Base-by-base conservation (phyloP, 2,329 filamentous ascomycete genomes). In the Neopestalotiopsis sp. region DNA sequence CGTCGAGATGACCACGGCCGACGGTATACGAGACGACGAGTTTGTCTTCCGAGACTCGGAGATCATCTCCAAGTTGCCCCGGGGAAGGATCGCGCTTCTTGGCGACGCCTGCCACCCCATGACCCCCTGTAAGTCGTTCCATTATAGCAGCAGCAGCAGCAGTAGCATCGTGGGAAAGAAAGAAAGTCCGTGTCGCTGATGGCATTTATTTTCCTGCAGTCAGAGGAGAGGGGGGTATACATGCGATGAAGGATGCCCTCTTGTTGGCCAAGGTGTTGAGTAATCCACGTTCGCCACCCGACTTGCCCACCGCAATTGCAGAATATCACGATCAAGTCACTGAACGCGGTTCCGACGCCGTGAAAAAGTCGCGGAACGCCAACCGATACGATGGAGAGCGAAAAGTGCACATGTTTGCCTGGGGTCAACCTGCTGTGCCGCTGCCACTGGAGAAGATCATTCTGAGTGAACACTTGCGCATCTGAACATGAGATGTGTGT, bases 31-130 rank as follows among this genome's bases (percentile, higher is more conserved):
- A 38, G 24, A 49, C 3, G 30, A 66, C 1, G 53, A 68, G 4
- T 32, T 70, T 17, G 12, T 71, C 38, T 45, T 69, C 34, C 70
- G 73, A 7, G 73, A 74, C 28, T 68, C 70, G 20, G 65, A 67
- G 65, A 56, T 38, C 6, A 38, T 67, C 14, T 32, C 34, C n/a
- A 59, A 20, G 14, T 20, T 82, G 10, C 76, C 78, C 0, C 74
- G 76, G 38, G 76, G 80, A 4, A 49, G 77, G 79, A 79, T 81
- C 2, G 74, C 81, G 1, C 66, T 86, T 1, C 75, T 85, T 13
- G 84, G 84, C 0, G 84, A 86, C 73, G 81, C 84, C 0, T 84
- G 83, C 0, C 84, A 86, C 74, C 79, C 82, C 1, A 85, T 84
- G 79, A 84, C 82, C 14, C 75, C n/a, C 77, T 83, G 82, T 84